Base-by-base conservation (phyloP, 352 stramenopile species). In the Phytophthora ramorum region DNA sequence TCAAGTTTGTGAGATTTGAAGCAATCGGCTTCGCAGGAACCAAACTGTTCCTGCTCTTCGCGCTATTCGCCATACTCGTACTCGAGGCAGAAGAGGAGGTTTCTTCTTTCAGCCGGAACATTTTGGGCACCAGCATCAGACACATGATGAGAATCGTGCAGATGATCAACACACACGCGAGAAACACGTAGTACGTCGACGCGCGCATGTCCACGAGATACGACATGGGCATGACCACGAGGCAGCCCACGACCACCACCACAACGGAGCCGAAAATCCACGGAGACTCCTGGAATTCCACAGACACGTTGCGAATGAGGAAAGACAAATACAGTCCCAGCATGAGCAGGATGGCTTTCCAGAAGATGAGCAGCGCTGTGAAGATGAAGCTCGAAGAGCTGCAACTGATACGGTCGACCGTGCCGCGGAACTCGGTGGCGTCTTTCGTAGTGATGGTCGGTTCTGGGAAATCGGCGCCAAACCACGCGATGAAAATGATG, bases 261-360 rank as follows among this genome's bases (percentile, higher is more conserved):
- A 83, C 12, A 0, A 74, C 68, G 0, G 81, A 84, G 0, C 54
- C 66, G 30, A 87, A 81, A 38, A 85, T 89, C 80, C 82, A 87
- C 40, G 81, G 68, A 12, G 78, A 79, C 30, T 89, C 80, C 34
- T 87, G 80, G 50, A 87, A 89, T 44, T 87, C 78, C 0, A 61
- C 49, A 34, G 75, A 83, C 4, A 82, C 73, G 22, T 85, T 67
- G 16, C 71, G 78, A 52, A 85, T 87, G 4, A 83, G 45, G 50
- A 87, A 85, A 28, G 69, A 77, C 9, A 83, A 22, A 40, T 78
- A 85, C 17, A 81, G 52, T 0, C 70, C 73, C 14, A 60, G 1
- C 12, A 75, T 70, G 19, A 82, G 63, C 56, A 86, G 14, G 16
- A 83, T 72, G 0, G 69, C 52, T 22, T 86, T 86, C 71, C 71